Evolutionary conservation across 495 filamentous ascomycete genomes (phyloP).

Genomic region (Pyrenula massariospora): DNA sequence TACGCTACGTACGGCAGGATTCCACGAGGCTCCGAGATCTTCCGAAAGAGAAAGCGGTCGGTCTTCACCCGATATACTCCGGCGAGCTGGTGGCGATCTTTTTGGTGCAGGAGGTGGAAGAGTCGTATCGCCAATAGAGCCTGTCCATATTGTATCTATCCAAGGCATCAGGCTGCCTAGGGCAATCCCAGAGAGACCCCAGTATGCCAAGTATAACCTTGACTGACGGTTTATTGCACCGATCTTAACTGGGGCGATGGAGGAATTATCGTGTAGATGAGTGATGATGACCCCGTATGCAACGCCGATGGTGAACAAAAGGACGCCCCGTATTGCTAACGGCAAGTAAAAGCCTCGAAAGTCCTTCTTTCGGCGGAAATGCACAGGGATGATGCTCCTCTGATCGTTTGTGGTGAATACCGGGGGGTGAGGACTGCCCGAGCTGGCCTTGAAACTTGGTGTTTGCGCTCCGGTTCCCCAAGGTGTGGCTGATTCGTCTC

Average conservation of each 20-base stretch:
- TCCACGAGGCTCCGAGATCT: slow-evolving; percentile 55
- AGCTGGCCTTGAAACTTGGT: slow-evolving; percentile 25
- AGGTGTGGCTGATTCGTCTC: slow-evolving; percentile 42
- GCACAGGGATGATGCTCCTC: slow-evolving; percentile 18
- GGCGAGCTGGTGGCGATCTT: neutral
- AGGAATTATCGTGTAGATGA: slow-evolving; percentile 63
- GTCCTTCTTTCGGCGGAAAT: slow-evolving; percentile 11
- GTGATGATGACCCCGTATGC: slow-evolving; percentile 77
- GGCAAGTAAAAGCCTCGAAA: slow-evolving; percentile 34
- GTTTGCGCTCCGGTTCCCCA: slow-evolving; percentile 67
- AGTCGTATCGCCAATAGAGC: slow-evolving; percentile 10
- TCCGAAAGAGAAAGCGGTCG: slow-evolving; percentile 8
- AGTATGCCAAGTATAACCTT: slow-evolving; percentile 62
- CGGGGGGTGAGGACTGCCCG: slow-evolving; percentile 12
- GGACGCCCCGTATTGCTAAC: slow-evolving; percentile 37
- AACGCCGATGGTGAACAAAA: slow-evolving; percentile 73
- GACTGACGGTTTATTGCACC: slow-evolving; percentile 47
- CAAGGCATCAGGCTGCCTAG: slow-evolving; percentile 74
- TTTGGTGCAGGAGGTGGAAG: slow-evolving; percentile 3
- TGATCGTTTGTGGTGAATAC: slow-evolving; percentile 21
- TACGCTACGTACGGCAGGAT: slow-evolving; percentile 69
- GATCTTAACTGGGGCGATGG: slow-evolving; percentile 51
- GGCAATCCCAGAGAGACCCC: slow-evolving; percentile 68
- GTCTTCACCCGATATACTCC: slow-evolving; percentile 12
- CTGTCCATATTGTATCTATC: slow-evolving; percentile 59